Conservation (phyloP, 495 filamentous ascomycete species). For the Tetracladium marchalianum region DNA sequence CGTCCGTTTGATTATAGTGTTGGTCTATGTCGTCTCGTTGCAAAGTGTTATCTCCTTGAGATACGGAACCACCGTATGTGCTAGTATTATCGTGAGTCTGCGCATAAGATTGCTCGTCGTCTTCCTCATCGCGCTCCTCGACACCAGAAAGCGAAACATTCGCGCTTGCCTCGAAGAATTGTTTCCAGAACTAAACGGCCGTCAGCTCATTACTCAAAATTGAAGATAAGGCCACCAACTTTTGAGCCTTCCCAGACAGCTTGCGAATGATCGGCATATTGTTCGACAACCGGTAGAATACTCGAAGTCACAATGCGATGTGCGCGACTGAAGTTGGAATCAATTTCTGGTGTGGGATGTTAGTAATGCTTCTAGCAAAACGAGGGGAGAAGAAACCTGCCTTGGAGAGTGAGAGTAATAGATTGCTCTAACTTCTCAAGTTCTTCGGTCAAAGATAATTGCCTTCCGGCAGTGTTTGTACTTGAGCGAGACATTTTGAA, state of each 20-base stretch:
- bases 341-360: slow-evolving; percentile 60
- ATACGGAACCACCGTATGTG: slow-evolving; percentile 23
- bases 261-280: slow-evolving; percentile 88
- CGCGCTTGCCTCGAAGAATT: slow-evolving; percentile 97
- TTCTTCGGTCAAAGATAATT: slow-evolving; percentile 81
- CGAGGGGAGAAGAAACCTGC: slow-evolving; percentile 30
- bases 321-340: slow-evolving; percentile 93
- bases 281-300: slow-evolving; percentile 89
- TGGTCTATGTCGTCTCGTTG: slow-evolving; percentile 20
- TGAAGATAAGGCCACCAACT: slow-evolving; percentile 31
- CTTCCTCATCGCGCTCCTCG: slow-evolving; percentile 55
- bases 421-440: slow-evolving; percentile 93
- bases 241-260: slow-evolving; percentile 96
- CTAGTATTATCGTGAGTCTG: slow-evolving; percentile 25
- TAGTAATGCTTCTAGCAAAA: background rate
- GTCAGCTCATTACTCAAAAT: slow-evolving; percentile 3
- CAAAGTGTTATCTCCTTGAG: slow-evolving; percentile 22
- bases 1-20: slow-evolving; percentile 30
- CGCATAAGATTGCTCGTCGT: slow-evolving; percentile 31
- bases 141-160: slow-evolving; percentile 97
- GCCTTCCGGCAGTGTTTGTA: slow-evolving; percentile 41
- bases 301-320: slow-evolving; percentile 93
- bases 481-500: slow-evolving; percentile 15
- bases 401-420: slow-evolving; percentile 93
- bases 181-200: slow-evolving; percentile 83